A percentile compares a stretch with the other conserved stretches of the same genome.
These are phyloP conservation scores for Cyclotella choctawhatcheeana DNA, from an alignment of 108 stramenopile genomes.

Conservation along the genomic window DNA sequence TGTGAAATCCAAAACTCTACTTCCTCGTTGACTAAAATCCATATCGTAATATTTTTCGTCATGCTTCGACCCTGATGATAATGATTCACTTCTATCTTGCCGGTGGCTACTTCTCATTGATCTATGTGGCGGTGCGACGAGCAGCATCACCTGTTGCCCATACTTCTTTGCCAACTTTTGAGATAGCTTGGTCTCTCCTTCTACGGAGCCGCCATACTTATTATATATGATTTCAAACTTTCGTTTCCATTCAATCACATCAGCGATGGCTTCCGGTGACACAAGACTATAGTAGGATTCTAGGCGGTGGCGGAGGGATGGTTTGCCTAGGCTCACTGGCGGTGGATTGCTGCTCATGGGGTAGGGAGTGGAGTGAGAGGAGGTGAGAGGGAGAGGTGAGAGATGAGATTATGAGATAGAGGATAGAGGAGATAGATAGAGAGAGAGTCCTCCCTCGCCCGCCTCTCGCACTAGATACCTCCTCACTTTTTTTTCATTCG, in stretches of 20 bases:
- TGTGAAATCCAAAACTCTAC: constrained; percentile 64
- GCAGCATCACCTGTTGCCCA: constrained; percentile 63
- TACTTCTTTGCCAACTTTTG: constrained; percentile 82
- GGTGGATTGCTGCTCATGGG: constrained; percentile 10
- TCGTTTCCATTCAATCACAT: constrained; percentile 60
- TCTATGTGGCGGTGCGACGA: constrained; percentile 49
- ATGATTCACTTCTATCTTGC: background rate
- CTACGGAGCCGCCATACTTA: constrained; percentile 77
- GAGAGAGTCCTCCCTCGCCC: no score
- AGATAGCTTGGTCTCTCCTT: constrained; percentile 69
- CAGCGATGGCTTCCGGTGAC: constrained; percentile 64
- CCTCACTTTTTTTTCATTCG: no score
- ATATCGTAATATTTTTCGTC: constrained; percentile 65
- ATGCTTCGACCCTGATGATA: constrained; percentile 18
- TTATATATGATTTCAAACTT: constrained; percentile 78
- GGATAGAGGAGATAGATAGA: no score
- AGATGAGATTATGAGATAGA: no score
- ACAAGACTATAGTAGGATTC: constrained; percentile 86
- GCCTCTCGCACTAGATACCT: no score
- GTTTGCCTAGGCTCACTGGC: constrained; percentile 69
- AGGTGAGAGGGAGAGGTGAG: background rate
- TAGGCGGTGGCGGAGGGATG: constrained; percentile 74
- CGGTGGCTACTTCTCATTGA: background rate
- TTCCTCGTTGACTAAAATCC: constrained; percentile 39
- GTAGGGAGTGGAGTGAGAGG: background rate